Evolutionary conservation across 2,329 filamentous ascomycete species (phyloP), one percentile per base, ranked within the genome.

Genomic region (Drechslerella stenobrocha): DNA sequence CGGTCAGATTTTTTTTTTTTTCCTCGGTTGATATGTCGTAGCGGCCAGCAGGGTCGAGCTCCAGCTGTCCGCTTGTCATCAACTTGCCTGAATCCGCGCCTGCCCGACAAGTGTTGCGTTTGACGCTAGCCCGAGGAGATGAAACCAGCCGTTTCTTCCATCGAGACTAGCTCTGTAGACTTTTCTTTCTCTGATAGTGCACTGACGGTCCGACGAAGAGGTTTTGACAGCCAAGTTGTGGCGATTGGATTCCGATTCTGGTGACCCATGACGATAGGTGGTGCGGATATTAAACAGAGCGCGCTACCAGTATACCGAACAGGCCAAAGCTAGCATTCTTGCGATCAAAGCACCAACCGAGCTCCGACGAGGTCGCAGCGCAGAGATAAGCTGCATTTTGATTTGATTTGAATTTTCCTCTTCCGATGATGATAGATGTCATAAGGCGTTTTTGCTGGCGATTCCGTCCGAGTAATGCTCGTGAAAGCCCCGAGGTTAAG

Each of bases 311-410:
- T n/a, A n/a, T 5, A 3, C 4, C 9, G 37, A 42, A 9, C 37
- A 42, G 37, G 9, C 3, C 13, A 5, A 18, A 37, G 34, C n/a
- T 37, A 37, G 34, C n/a, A 13, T 11, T n/a, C 15, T 42, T 3
- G 37, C 37, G 34, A 37, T 37, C 34, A 37, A 42, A 42, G 37
- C 37, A 42, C 37, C 37, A 42, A 18, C 37, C 37, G 37, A 42
- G 37, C 37, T 42, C 37, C 37, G 37, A 42, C 37, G 15, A 42
- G 37, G 22, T 42, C 7, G 18, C 37, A 9, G 4, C 15, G 37
- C 18, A 42, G 37, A 42, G 37, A 42, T 42, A 42, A 42, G 37
- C 37, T 42, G 18, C 18, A 2, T 42, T 18, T n/a, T 37, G 7
- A 3, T 37, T 13, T 4, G 3, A 4, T n/a, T 37, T n/a, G 3